These are phyloP conservation scores for Amniculicola lignicola DNA, from an alignment of 495 filamentous ascomycete genomes.

Conservation along the genomic window DNA sequence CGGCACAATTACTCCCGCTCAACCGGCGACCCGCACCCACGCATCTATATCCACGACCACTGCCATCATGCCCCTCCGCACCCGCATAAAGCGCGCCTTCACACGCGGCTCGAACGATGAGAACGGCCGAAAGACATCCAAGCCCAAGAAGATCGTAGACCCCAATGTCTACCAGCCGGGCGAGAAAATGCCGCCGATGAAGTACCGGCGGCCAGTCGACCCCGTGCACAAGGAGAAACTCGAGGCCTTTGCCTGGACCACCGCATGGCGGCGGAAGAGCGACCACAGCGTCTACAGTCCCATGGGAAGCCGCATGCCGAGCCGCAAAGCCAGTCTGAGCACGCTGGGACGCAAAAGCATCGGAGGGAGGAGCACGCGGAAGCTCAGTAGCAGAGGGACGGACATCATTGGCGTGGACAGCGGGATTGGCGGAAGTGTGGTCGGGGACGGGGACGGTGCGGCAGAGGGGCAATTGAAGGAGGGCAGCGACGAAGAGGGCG, in stretches of 20 bases:
- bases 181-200: slow-evolving; percentile 44
- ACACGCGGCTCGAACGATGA: slow-evolving; percentile 21
- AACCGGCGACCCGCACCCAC: neutral
- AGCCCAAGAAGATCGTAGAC: slow-evolving; percentile 15
- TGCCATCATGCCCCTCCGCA: slow-evolving; percentile 42
- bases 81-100: slow-evolving; percentile 40
- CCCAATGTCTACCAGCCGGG: slow-evolving; percentile 42
- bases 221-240: slow-evolving; percentile 43
- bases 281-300: slow-evolving; percentile 39
- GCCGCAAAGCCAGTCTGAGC: slow-evolving; percentile 34
- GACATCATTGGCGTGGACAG: slow-evolving; percentile 11
- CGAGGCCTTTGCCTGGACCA: slow-evolving; percentile 40
- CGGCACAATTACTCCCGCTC: neutral
- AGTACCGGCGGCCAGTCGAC: slow-evolving; percentile 43
- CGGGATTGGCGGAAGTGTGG: slow-evolving; percentile 24
- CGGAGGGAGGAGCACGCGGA: neutral
- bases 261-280: slow-evolving; percentile 41
- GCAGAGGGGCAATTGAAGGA: slow-evolving; percentile 7
- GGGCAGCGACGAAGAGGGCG: slow-evolving; percentile 28
- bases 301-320: slow-evolving; percentile 41
- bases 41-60: neutral
- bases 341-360: slow-evolving; percentile 36
- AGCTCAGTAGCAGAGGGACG: neutral
- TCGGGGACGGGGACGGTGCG: neutral
- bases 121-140: slow-evolving; percentile 11